Conservation (phyloP, 2,329 filamentous ascomycete species). For the Fusarium longipes region DNA sequence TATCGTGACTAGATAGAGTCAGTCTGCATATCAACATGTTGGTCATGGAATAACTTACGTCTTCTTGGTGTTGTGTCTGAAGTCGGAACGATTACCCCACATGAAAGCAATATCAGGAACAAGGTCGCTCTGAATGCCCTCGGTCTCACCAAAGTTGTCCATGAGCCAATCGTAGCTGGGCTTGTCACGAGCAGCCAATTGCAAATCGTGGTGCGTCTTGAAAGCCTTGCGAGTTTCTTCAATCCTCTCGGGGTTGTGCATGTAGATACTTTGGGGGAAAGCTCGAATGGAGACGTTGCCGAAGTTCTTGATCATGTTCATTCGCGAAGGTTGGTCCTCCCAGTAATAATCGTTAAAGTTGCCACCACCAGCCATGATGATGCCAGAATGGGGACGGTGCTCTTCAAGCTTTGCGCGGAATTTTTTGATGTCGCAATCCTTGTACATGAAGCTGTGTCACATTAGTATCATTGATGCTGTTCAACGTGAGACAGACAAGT, state of each 20-base stretch:
- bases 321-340: slow-evolving; percentile 47
- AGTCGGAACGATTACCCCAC: slow-evolving; percentile 46
- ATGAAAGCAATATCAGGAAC: slow-evolving; percentile 46
- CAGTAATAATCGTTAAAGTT: slow-evolving; percentile 48
- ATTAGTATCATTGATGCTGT: slow-evolving; percentile 21
- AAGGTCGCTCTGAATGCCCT: slow-evolving; percentile 42
- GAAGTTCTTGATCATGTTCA: slow-evolving; percentile 46
- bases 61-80: slow-evolving; percentile 42
- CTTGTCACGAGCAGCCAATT: slow-evolving; percentile 43
- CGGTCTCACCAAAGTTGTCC: slow-evolving; percentile 31
- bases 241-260: slow-evolving; percentile 41
- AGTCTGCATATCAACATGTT: slow-evolving; percentile 1
- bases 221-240: slow-evolving; percentile 35
- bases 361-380: slow-evolving; percentile 46
- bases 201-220: slow-evolving; percentile 40
- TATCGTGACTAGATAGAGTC: slow-evolving; percentile 38
- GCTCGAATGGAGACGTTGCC: slow-evolving; percentile 40
- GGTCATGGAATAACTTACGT: slow-evolving; percentile 35
- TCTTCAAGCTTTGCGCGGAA: slow-evolving; percentile 41
- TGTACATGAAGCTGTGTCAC: slow-evolving; percentile 42
- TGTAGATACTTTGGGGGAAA: slow-evolving; percentile 44
- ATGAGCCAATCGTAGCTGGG: slow-evolving; percentile 46
- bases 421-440: slow-evolving; percentile 40
- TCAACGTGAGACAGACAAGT: slow-evolving; percentile 13
- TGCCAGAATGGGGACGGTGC: slow-evolving; percentile 44